Percentiles rank a stretch among this genome's conserved stretches.
phyloP scores from a whole-genome alignment of 129 eudicot genomes.

The Saussurea involucrata region DNA sequence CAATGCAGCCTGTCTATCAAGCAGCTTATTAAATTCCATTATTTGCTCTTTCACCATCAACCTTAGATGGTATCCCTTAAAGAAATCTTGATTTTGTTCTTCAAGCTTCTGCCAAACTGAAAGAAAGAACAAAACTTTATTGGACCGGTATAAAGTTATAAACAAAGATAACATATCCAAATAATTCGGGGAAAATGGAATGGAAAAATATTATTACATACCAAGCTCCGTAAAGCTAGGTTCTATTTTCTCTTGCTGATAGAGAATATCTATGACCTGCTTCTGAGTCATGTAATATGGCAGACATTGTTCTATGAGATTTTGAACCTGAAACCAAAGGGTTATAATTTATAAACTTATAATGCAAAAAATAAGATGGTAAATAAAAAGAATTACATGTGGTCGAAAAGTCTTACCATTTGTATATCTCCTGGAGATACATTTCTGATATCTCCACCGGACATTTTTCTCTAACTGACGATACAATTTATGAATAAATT shows the following conservation, averaged over 20 bases:
- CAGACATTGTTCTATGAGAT: slow-evolving; percentile 78
- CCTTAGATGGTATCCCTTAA: slow-evolving; percentile 72
- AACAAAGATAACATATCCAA: neutral
- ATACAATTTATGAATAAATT: neutral
- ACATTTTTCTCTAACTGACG: slow-evolving; percentile 39
- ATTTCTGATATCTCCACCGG: slow-evolving; percentile 57
- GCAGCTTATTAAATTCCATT: slow-evolving; percentile 72
- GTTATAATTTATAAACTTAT: neutral
- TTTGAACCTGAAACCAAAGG: slow-evolving; percentile 59
- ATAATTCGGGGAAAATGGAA: neutral
- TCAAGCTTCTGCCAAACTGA: slow-evolving; percentile 88
- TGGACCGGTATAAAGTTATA: neutral
- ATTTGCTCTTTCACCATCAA: slow-evolving; percentile 87
- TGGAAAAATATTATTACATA: slow-evolving; percentile 19
- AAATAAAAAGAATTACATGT: neutral
- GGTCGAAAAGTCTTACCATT: slow-evolving; percentile 41
- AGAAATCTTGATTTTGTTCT: slow-evolving; percentile 81
- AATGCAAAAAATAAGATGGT: neutral
- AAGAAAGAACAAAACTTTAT: slow-evolving; percentile 1
- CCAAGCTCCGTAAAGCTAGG: slow-evolving; percentile 82
- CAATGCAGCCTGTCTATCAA: slow-evolving; percentile 65
- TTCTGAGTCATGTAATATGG: slow-evolving; percentile 73
- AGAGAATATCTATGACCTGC: slow-evolving; percentile 60
- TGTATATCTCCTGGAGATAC: slow-evolving; percentile 62
- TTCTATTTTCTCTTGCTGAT: slow-evolving; percentile 57